A percentile compares a stretch with the other conserved stretches of the same genome.
These are phyloP conservation scores for Aspergillus bridgeri DNA, from an alignment of 495 filamentous ascomycete genomes.

Conservation along the genomic window DNA sequence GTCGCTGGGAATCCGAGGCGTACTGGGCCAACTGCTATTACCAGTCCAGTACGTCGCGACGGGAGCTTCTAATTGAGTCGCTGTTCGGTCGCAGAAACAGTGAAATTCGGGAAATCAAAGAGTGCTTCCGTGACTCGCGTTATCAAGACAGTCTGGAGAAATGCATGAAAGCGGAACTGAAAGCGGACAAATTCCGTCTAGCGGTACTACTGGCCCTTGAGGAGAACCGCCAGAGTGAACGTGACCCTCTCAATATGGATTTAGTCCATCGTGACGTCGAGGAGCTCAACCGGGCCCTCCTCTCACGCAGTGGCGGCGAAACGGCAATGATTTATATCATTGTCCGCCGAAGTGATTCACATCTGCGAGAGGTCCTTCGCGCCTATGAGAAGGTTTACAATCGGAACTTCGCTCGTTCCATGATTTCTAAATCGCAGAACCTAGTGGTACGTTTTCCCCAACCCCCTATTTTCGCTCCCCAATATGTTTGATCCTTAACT, in stretches of 20 bases:
- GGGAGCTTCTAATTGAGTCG: slow-evolving; percentile 87
- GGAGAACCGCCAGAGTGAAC: slow-evolving; percentile 77
- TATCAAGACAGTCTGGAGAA: slow-evolving; percentile 77
- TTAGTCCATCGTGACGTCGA: slow-evolving; percentile 68
- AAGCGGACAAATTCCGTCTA: slow-evolving; percentile 89
- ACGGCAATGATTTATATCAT: slow-evolving; percentile 86
- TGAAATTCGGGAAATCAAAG: slow-evolving; percentile 88
- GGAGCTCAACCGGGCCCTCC: slow-evolving; percentile 65
- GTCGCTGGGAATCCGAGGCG: slow-evolving; percentile 87
- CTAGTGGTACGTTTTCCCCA: slow-evolving; percentile 67
- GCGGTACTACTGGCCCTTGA: slow-evolving; percentile 85
- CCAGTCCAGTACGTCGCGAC: slow-evolving; percentile 76
- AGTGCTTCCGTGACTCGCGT: slow-evolving; percentile 87
- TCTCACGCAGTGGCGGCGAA: slow-evolving; percentile 77
- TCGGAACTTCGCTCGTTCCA: slow-evolving; percentile 80
- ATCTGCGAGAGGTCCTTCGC: slow-evolving; percentile 74
- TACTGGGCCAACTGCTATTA: slow-evolving; percentile 99
- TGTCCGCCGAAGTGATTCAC: slow-evolving; percentile 70
- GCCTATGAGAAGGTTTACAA: slow-evolving; percentile 66
- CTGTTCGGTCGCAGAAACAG: slow-evolving; percentile 84
- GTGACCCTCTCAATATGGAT: slow-evolving; percentile 51
- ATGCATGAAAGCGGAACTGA: slow-evolving; percentile 88
- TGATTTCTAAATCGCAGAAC: slow-evolving; percentile 84
- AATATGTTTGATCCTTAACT: slow-evolving; percentile 4
- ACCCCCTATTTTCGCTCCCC: slow-evolving; percentile 2